phyloP scores from a whole-genome alignment of 495 filamentous ascomycete species.

The Neurospora africana region DNA sequence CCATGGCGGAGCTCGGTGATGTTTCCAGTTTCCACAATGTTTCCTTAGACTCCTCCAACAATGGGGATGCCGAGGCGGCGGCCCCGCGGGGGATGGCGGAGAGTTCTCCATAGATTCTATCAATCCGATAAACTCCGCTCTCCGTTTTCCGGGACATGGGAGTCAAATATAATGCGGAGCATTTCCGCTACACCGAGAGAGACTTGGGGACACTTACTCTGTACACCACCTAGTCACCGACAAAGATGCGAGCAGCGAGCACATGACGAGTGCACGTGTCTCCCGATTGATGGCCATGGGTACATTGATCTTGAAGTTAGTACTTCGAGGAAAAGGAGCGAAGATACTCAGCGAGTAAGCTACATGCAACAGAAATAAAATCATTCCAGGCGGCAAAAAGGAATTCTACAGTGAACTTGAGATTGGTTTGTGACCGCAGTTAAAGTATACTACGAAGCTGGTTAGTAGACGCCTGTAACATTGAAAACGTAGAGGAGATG shows the following conservation, averaged over 20 bases:
- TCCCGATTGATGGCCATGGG: neutral
- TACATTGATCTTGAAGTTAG: no score
- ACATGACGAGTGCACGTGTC: neutral
- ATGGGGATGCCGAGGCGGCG: neutral
- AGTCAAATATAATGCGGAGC: neutral
- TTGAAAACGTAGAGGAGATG: no score
- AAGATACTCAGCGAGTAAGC: no score
- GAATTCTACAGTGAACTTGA: no score
- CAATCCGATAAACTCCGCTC: neutral
- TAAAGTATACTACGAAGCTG: no score
- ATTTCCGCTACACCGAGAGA: neutral
- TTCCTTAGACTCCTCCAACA: neutral
- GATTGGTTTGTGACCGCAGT: no score
- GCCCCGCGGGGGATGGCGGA: neutral
- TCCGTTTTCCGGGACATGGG: neutral
- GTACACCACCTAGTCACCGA: neutral
- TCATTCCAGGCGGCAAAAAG: no score
- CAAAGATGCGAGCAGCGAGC: neutral
- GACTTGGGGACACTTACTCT: neutral
- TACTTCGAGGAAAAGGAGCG: no score
- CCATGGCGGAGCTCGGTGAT: neutral
- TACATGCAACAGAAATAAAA: no score
- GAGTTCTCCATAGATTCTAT: neutral
- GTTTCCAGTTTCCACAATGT: neutral
- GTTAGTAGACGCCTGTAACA: no score